phyloP scores from a whole-genome alignment of 108 stramenopile genomes.

The Cyclostephanos tholiformis region DNA sequence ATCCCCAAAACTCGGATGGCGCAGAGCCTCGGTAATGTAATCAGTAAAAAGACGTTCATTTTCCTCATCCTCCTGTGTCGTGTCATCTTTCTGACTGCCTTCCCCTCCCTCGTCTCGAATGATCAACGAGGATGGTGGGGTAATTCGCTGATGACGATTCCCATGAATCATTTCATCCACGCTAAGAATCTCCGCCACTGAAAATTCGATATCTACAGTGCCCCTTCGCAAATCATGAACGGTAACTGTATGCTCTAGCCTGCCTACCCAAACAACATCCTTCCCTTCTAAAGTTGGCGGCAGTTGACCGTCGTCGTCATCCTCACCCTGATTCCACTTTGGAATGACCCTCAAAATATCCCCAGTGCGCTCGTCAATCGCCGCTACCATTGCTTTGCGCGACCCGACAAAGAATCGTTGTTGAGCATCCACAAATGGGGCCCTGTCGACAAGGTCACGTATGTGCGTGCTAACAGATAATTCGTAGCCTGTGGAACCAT shows the following conservation, averaged over 20 bases:
- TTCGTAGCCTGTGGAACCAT: conserved; percentile 28
- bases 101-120: conserved; percentile 16
- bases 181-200: conserved; percentile 64
- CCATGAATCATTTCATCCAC: conserved; percentile 75
- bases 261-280: conserved; percentile 85
- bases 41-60: conserved; percentile 34
- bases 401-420: conserved; percentile 79
- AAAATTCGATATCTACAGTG: conserved; percentile 70
- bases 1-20: conserved; percentile 42
- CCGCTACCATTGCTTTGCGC: conserved; percentile 63
- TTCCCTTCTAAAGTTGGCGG: conserved; percentile 47
- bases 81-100: not conserved
- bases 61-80: conserved; percentile 17
- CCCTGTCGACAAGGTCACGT: conserved; percentile 67
- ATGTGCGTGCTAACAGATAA: conserved; percentile 62
- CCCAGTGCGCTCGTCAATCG: conserved; percentile 72
- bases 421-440: conserved; percentile 81
- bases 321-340: conserved; percentile 33
- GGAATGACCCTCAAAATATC: conserved; percentile 72
- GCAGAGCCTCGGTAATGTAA: conserved; percentile 42
- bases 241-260: conserved; percentile 73
- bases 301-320: conserved; percentile 32
- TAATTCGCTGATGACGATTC: conserved; percentile 3
- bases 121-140: conserved; percentile 3
- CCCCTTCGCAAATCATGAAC: conserved; percentile 79